Evolutionary conservation across 2,329 filamentous ascomycete species (phyloP), one percentile per base, ranked within the genome.

Genomic region (Didymella lethalis): DNA sequence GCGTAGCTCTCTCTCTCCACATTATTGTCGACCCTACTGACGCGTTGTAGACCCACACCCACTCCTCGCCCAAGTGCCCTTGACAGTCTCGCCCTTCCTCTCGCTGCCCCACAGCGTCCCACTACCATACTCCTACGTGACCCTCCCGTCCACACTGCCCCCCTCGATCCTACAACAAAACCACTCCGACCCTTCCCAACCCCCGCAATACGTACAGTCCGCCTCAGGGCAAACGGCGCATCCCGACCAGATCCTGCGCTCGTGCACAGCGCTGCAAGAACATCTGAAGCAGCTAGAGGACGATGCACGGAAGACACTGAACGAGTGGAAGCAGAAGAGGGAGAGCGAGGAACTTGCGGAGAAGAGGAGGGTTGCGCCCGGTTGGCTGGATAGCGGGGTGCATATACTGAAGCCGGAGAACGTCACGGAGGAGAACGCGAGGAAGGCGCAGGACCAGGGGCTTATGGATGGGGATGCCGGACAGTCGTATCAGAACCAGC

Each of bases 21-120:
- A n/a, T n/a, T 12, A 0, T 14, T 10, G 2, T 16, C 32, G 7
- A 20, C 14, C 26, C 14, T 12, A n/a, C 65, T 67, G 62, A 66
- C 59, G 20, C n/a, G 16, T 16, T 25, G 26, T 53, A 82, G 80
- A 78, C 64, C 88, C 92, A 16, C 93, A 97, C 79, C 91, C 90
- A 16, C 87, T 97, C 64, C 88, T 99, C 46, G 91, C 93, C 66
- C 95, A 99, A 80, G 88, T 98, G 40, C 93, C 95, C 29, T 82
- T 99, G 54, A 96, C 93, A 48, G 93, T 98, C 44, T 97, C 94
- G 3, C 95, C 95, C 26, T 97, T 97, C 81, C 87, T 98, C 70
- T 90, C 90, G 60, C 89, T 99, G 31, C 95, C 95, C 11, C 90
- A 91, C 29, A 90, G 94, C 26, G 91, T 93, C 20, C 97, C 93